These are phyloP conservation scores for Sporothrix protearum DNA, from an alignment of 2,329 filamentous ascomycete species.

Conservation along the genomic window DNA sequence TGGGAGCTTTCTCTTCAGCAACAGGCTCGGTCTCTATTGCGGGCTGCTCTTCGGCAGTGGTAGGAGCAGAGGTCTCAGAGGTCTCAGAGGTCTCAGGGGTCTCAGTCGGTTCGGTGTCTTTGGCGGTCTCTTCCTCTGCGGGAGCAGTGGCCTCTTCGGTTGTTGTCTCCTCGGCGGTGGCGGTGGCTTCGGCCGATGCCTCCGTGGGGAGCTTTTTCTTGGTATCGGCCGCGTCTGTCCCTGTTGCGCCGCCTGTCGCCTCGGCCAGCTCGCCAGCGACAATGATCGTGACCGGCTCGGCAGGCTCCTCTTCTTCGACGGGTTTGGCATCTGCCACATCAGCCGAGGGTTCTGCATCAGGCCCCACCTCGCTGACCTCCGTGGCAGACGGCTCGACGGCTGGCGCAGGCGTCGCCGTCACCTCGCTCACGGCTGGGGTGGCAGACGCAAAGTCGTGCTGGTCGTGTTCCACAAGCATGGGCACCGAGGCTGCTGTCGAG, in stretches of 20 bases:
- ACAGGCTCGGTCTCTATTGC: neutral
- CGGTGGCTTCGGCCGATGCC: neutral
- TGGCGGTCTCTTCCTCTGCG: neutral
- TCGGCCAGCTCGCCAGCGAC: conserved; percentile 5
- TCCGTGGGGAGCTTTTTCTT: neutral
- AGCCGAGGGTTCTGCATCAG: neutral
- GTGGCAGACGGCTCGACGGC: conserved; percentile 26
- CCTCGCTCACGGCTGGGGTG: neutral
- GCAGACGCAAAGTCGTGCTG: neutral
- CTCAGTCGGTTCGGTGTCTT: neutral
- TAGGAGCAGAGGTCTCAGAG: neutral
- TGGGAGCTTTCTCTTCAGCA: neutral
- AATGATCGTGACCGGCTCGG: conserved; percentile 1
- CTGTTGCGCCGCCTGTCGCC: neutral
- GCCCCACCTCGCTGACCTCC: neutral
- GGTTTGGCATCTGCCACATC: neutral
- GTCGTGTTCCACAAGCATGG: conserved; percentile 42
- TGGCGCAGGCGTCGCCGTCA: neutral
- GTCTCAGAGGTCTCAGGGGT: no score
- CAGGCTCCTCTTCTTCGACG: neutral
- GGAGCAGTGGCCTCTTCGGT: neutral
- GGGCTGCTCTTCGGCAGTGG: neutral
- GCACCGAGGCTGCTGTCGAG: conserved; percentile 30
- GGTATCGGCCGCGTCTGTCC: neutral
- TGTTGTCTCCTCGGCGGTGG: neutral